Conservation (phyloP, 352 stramenopile genomes). For the Pythium folliculosum region DNA sequence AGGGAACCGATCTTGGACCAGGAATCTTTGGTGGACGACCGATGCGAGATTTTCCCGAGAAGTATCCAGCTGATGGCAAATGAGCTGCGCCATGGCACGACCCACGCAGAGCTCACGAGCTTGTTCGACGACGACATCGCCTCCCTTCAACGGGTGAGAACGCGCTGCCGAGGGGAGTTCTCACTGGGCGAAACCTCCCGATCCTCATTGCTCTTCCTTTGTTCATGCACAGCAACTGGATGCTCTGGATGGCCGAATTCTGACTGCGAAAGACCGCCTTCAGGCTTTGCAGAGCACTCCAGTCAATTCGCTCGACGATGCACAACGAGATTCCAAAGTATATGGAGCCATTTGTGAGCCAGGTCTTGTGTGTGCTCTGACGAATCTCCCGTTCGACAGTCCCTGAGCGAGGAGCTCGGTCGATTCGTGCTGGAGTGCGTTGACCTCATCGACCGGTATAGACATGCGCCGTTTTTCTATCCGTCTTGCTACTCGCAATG, state of each 20-base stretch:
- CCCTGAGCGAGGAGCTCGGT: constrained; percentile 34
- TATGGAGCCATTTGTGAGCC: background rate
- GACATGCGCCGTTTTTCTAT: constrained; percentile 9
- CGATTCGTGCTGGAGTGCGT: constrained; percentile 31
- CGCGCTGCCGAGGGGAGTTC: background rate
- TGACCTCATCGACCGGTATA: constrained; percentile 36
- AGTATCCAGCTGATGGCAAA: constrained; percentile 40
- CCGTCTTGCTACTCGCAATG: background rate
- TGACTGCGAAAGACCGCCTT: constrained; percentile 19
- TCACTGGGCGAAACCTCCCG: background rate
- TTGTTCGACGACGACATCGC: constrained; percentile 29
- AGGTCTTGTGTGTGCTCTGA: background rate
- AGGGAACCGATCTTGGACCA: background rate
- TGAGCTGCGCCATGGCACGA: constrained; percentile 17
- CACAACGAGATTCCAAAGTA: constrained; percentile 26
- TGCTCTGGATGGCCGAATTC: constrained; percentile 17
- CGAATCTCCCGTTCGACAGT: background rate
- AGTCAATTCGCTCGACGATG: constrained; percentile 4
- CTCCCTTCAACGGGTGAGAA: constrained; percentile 18
- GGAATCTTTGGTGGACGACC: constrained; percentile 35
- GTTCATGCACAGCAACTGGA: constrained; percentile 25
- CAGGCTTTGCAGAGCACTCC: constrained; percentile 14
- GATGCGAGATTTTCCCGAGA: constrained; percentile 42
- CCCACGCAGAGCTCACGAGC: background rate
- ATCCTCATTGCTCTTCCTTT: background rate